Percentiles rank a stretch among this genome's conserved stretches.
phyloP scores from a whole-genome alignment of 352 stramenopile species.

The Globisporangium spiculum region DNA sequence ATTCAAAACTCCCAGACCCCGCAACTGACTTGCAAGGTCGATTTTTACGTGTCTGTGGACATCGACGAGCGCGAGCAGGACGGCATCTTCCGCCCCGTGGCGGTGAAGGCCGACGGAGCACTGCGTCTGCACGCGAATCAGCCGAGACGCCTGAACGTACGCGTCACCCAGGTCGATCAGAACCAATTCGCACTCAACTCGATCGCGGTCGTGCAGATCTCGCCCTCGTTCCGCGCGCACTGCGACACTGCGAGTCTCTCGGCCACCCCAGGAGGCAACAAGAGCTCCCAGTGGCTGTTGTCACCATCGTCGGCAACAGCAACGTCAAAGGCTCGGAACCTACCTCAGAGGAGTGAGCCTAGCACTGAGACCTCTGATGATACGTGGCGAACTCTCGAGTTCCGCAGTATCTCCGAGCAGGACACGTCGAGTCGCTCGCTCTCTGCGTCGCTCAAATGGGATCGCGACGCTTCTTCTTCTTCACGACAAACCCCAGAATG shows the following conservation, averaged over 20 bases:
- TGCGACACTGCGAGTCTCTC: slow-evolving; percentile 13
- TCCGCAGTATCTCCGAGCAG: slow-evolving; percentile 26
- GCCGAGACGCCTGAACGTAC: slow-evolving; percentile 50
- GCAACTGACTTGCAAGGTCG: slow-evolving; percentile 22
- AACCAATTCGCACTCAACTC: slow-evolving; percentile 41
- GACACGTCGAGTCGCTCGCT: slow-evolving; percentile 54
- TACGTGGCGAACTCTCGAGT: slow-evolving; percentile 36
- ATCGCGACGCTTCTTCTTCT: slow-evolving; percentile 20
- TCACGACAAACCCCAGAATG: slow-evolving; percentile 15
- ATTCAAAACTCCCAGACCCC: not conserved
- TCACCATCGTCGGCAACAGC: slow-evolving; percentile 22
- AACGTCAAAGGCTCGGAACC: not conserved
- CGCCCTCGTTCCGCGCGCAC: slow-evolving; percentile 22
- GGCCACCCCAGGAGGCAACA: slow-evolving; percentile 18
- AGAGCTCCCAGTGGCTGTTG: slow-evolving; percentile 40
- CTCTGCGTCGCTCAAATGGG: slow-evolving; percentile 51
- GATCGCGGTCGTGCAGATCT: slow-evolving; percentile 47
- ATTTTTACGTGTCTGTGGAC: slow-evolving; percentile 74
- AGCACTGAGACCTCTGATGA: not conserved
- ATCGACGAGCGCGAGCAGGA: slow-evolving; percentile 66
- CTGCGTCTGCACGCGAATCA: slow-evolving; percentile 64
- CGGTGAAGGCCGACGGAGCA: slow-evolving; percentile 64
- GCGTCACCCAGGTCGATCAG: slow-evolving; percentile 68
- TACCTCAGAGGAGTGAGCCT: not conserved
- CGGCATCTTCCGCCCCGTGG: slow-evolving; percentile 61